Evolutionary conservation across 306 rosid species (phyloP), one percentile per base, ranked within the genome.

Genomic region (Lathyrus oleraceus): DNA sequence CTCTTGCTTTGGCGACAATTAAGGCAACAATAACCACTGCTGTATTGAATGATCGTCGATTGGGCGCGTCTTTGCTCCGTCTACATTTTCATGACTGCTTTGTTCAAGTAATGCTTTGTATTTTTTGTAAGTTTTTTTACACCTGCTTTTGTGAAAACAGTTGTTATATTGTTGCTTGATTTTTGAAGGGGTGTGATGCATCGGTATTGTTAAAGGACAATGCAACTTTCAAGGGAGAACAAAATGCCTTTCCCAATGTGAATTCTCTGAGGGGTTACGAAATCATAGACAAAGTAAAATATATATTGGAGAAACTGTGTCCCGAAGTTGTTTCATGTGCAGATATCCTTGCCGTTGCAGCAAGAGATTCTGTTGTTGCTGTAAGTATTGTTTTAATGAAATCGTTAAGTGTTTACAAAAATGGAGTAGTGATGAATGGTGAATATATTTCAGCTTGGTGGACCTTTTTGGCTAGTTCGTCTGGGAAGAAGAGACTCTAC

Each of bases 61-160:
- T 85, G 86, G 85, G 91, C 19, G 90, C 88, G 2, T 88, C 87
- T 2, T 61, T 85, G 72, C 88, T 88, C 5, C n/a, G n/a, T n/a
- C n/a, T n/a, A n/a, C n/a, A n/a, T n/a, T n/a, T n/a, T n/a, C n/a
- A n/a, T n/a, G 90, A 85, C 27, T 88, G 90, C 74, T 88, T 88
- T 79, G 93, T 88, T 10, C 81, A 83, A 71, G 89, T 74, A 83
- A 82, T 80, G 67, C 58, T 0, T 20, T 15, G 2, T 54, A 4
- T 45, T 0, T 15, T 6, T 15, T 47, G 5, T 43, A 13, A 13
- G 15, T 1, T 9, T 39, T 39, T 8, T 42, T 43, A 12, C 17
- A 13, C 6, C 15, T 12, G 0, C 3, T 43, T 12, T 9, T 0
- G n/a, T 44, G 5, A 44, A 44, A 44, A 15, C 0, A 1, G 2